phyloP scores from a whole-genome alignment of 2,329 filamentous ascomycete genomes.

The Cladobotryum protrusum region DNA sequence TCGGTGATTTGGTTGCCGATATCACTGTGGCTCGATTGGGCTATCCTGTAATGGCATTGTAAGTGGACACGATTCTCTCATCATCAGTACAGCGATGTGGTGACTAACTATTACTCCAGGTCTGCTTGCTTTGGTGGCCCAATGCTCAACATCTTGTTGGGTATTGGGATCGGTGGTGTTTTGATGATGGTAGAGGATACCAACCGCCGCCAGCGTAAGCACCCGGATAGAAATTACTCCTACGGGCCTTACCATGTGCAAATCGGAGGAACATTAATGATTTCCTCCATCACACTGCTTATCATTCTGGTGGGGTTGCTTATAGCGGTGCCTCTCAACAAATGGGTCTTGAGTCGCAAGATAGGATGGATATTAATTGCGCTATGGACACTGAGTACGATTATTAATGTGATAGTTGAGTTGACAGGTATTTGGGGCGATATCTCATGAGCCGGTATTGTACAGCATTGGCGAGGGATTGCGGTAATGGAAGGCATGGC shows the following conservation, averaged over 20 bases:
- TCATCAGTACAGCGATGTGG: neutral
- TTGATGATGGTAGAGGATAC: constrained; percentile 77
- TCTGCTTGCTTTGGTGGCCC: constrained; percentile 97
- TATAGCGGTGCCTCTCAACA: constrained; percentile 74
- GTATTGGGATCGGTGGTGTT: constrained; percentile 83
- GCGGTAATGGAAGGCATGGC: too few species aligned
- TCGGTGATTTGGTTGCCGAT: constrained; percentile 90
- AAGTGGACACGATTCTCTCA: constrained; percentile 26
- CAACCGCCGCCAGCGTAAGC: constrained; percentile 57
- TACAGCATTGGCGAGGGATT: too few species aligned
- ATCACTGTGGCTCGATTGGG: constrained; percentile 90
- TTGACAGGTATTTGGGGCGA: constrained; percentile 49
- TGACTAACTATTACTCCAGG: constrained; percentile 25
- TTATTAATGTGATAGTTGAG: constrained; percentile 77
- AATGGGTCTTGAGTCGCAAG: constrained; percentile 75
- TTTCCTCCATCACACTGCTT: constrained; percentile 78
- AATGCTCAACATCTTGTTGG: constrained; percentile 93
- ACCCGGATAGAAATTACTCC: constrained; percentile 56
- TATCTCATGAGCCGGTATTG: constrained; percentile 2
- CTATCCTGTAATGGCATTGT: constrained; percentile 90
- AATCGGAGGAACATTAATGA: constrained; percentile 76
- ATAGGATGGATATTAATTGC: constrained; percentile 77
- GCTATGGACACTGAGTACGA: constrained; percentile 75
- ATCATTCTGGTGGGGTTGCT: constrained; percentile 73
- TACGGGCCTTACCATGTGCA: constrained; percentile 78